Base-by-base conservation (phyloP, 495 filamentous ascomycete species). In the Aspergillus avenaceus region DNA sequence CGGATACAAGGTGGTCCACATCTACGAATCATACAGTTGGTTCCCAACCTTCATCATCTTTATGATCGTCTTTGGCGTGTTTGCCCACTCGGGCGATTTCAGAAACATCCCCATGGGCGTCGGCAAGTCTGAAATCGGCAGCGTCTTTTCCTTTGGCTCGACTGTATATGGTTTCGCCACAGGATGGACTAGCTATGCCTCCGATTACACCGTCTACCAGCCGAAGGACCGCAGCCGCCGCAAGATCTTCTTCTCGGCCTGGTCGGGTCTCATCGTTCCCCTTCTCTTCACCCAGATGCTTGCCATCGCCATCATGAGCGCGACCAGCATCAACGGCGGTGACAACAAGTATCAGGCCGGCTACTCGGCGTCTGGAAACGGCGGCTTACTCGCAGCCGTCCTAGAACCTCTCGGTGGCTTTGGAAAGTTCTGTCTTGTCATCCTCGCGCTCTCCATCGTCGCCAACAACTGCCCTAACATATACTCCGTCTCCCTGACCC, bases 401-500 rank as follows among this genome's bases (percentile, higher is more conserved):
- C 76, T 95, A 0, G 79, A 80, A 3, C 76, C 76, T 1, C 73
- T 91, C 0, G 89, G 88, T 21, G 72, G 75, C 36, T 91, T 92
- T 59, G 89, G 89, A 52, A 78, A 88, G 60, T 90, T 93, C 74
- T 93, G 89, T 66, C 62, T 95, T 16, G 82, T 91, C 45, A 72
- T 95, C 37, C 80, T 95, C 5, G 85, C 87, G 0, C 77, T 92
- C 23, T 84, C 81, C 54, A 91, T 90, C 61, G 80, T 91, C 55
- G 85, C 86, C 49, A 92, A 86, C 73, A 91, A 91, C 72, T 90
- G 84, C 70, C 88, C 92, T n/a, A 90, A 86, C 71, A 86, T 90
- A 58, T 95, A 95, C 74, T 89, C 86, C 29, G 82, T 93, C 36
- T 80, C 80, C 3, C 76, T 95, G 21, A 84, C 84, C 25, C 74